Evolutionary conservation across 306 rosid genomes (phyloP), one percentile per base, ranked within the genome.

Genomic region (Vigna trinervia): DNA sequence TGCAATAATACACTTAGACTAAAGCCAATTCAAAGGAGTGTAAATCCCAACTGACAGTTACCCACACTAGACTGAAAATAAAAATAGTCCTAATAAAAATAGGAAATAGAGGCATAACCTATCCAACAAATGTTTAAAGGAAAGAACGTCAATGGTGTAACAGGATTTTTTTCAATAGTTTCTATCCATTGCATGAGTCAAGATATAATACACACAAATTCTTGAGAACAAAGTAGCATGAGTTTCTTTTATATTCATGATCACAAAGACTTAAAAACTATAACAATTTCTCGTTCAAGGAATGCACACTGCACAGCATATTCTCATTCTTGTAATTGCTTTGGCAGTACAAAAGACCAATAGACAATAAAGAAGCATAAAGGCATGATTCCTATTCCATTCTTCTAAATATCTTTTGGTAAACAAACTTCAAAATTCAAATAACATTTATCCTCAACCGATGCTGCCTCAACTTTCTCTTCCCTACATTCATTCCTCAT

Each of bases 71-170:
- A 30, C 66, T 39, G 2, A 39, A 26, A 26, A 39, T 8, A 39
- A 22, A 53, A 39, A 48, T 64, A 22, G 36, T 76, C 65, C 56
- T 20, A 54, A 65, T 64, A 41, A 43, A 58, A 58, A 12, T 22
- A 26, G 7, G 64, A 26, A 58, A 58, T 11, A 26, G 13, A 58
- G 64, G 38, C 17, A 58, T 26, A 12, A 23, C 0, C 8, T 58
- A 58, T 58, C 64, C 17, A 58, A 4, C 64, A 30, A 30, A 60
- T 60, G 3, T 28, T 30, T 12, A 28, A 60, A 32, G 45, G 43
- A 60, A 60, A 32, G 12, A 60, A 60, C 14, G 67, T 2, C 8
- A 5, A 60, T 60, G 67, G 13, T 60, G 41, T 23, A 12, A 28
- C 6, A 30, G 1, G 11, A 19, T 1, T 2, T 59, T 28, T 23